Percentiles rank a stretch among this genome's conserved stretches.
Evolutionary conservation across 2,329 filamentous ascomycete species (phyloP).

Genomic region (Cordyceps javanica): DNA sequence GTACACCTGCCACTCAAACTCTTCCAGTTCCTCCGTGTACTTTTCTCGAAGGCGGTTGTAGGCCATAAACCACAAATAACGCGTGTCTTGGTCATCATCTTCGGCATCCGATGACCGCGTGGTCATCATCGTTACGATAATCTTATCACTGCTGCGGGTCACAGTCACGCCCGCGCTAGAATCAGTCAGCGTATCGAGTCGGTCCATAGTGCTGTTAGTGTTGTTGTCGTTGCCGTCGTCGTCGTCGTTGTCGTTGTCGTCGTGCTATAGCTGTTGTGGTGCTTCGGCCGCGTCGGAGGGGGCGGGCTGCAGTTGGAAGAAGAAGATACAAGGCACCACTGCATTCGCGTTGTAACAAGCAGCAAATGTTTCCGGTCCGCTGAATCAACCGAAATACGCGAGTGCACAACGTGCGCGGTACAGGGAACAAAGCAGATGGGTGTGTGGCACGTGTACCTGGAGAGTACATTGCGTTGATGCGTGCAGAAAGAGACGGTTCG

Average conservation of each 20-base stretch:
- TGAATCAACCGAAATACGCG: too few relatives aligned
- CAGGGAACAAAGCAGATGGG: too few relatives aligned
- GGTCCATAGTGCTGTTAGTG: not conserved
- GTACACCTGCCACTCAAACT: not conserved
- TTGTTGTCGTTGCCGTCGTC: too few relatives aligned
- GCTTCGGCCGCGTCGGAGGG: too few relatives aligned
- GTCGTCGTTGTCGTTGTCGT: not conserved
- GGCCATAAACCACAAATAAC: not conserved
- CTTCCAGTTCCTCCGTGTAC: not conserved
- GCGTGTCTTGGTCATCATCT: not conserved
- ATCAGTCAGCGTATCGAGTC: not conserved
- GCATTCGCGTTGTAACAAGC: not conserved
- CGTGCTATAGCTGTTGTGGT: not conserved
- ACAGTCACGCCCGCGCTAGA: not conserved
- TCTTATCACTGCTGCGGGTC: not conserved
- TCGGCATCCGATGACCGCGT: not conserved
- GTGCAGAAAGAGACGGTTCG: too few relatives aligned
- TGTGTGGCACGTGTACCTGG: too few relatives aligned
- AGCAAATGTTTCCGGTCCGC: too few relatives aligned
- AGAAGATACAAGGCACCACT: too few relatives aligned
- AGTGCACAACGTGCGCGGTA: too few relatives aligned
- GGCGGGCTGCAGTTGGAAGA: too few relatives aligned
- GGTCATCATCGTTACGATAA: not conserved
- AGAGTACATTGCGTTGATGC: too few relatives aligned
- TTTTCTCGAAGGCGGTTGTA: not conserved